Base-by-base conservation (phyloP, 2,329 filamentous ascomycete genomes). In the Aureobasidium uvarum region DNA sequence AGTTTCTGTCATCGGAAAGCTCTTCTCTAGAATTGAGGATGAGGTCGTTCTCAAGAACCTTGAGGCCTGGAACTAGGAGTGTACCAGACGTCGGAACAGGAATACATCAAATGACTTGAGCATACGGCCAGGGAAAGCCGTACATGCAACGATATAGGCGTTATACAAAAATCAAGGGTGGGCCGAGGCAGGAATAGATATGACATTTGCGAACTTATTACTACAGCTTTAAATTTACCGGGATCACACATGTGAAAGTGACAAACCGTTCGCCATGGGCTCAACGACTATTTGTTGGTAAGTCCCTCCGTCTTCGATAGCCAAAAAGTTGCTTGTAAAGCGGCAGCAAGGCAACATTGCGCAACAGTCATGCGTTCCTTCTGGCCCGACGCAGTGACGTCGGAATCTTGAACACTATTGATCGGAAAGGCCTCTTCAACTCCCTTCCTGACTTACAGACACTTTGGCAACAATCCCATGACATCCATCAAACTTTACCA, bases 1-100 rank as follows among this genome's bases (percentile, higher is more conserved):
- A 66, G 91, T 96, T 3, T 92, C 85, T 74, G 83, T 80, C 31
- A 86, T 98, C 67, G 95, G 94, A 18, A 84, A 81, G 72, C 81
- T 99, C 68, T 83, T 89, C 46, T 77, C 82, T 68, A 84, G 87
- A 71, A 72, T 74, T 5, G 78, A 76, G 20, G 65, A 66, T 13
- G 65, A 60, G 23, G 45, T 50, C 25, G 43, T 66, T 33, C 50
- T 66, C 18, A 56, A 66, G 58, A 63, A 63, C 50, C 56, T 66
- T 18, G 58, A 66, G 11, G 25, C 65, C 4, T 66, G 65, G 65
- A 66, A 66, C 43, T 66, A 48, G 28, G 23, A 46, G 43, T 6
- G 11, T 10, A 33, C 11, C 16, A 28, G 5, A 28, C 31, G 33
- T 16, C 4, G 5, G 36, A 23, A 45, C 16, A 31, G 23, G n/a